These are phyloP conservation scores for Acacia concinna DNA, from an alignment of 331 rosid genomes.

Conservation along the genomic window DNA sequence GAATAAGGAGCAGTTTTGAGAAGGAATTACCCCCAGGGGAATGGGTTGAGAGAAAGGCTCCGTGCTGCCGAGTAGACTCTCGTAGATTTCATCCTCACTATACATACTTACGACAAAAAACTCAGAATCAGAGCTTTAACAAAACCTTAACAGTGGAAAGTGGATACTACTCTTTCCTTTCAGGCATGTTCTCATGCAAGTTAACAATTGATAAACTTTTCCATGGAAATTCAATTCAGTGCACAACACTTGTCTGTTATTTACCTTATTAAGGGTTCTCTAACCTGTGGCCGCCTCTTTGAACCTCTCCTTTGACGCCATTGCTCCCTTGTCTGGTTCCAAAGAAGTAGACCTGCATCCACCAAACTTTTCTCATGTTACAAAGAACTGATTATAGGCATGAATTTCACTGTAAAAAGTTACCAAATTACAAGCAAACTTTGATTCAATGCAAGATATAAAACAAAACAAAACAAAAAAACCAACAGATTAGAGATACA, in stretches of 20 bases:
- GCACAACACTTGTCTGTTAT: constrained; percentile 10
- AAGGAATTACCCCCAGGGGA: constrained; percentile 73
- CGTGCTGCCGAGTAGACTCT: constrained; percentile 61
- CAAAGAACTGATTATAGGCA: constrained; percentile 20
- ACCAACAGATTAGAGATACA: constrained; percentile 16
- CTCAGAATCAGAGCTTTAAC: constrained; percentile 19
- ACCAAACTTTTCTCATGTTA: constrained; percentile 20
- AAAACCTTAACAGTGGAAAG: background rate
- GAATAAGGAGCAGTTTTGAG: constrained; percentile 1
- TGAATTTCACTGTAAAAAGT: background rate
- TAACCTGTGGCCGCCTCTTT: constrained; percentile 34
- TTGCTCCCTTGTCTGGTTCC: constrained; percentile 75
- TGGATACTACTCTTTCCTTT: background rate
- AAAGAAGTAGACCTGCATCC: constrained; percentile 71
- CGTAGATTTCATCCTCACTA: constrained; percentile 80
- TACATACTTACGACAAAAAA: constrained; percentile 37
- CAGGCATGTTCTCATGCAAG: background rate
- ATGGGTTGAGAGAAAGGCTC: constrained; percentile 63
- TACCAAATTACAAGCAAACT: background rate
- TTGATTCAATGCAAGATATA: constrained; percentile 5
- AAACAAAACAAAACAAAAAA: constrained; percentile 9
- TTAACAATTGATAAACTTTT: background rate
- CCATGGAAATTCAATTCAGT: background rate
- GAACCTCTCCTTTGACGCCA: constrained; percentile 63
- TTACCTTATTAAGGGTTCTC: constrained; percentile 73